These are phyloP conservation scores for Cryptosporidium muris DNA, from an alignment of 169 alveolate genomes.

Conservation along the genomic window DNA sequence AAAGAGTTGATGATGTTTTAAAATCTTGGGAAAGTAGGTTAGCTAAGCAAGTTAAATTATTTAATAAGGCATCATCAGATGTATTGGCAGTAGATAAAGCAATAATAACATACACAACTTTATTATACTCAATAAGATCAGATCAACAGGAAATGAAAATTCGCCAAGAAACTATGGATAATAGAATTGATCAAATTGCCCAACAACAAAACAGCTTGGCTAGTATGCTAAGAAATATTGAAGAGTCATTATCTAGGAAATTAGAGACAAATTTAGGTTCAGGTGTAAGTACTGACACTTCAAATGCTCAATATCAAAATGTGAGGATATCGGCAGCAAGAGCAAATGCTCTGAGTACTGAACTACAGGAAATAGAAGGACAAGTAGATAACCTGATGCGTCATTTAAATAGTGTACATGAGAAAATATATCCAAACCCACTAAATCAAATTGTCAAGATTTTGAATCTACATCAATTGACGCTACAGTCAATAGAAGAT, in stretches of 20 bases:
- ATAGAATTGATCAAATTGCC: conserved; percentile 64
- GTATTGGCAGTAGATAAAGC: conserved; percentile 64
- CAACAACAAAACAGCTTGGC: conserved; percentile 67
- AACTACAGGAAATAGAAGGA: conserved; percentile 56
- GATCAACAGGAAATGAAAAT: conserved; percentile 55
- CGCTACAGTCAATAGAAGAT: conserved; percentile 43
- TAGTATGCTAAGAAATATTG: conserved; percentile 39
- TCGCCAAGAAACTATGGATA: conserved; percentile 65
- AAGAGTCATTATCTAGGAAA: conserved; percentile 56
- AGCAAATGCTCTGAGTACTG: conserved; percentile 64
- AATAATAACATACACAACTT: conserved; percentile 44
- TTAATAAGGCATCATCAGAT: conserved; percentile 61
- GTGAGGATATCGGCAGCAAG: conserved; percentile 70
- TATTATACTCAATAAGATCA: conserved; percentile 36
- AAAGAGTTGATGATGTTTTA: conserved; percentile 61
- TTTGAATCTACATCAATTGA: conserved; percentile 52
- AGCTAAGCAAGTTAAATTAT: conserved; percentile 44
- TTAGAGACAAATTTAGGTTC: conserved; percentile 5
- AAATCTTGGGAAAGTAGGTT: conserved; percentile 61
- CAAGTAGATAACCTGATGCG: conserved; percentile 64
- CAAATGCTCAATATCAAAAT: background rate
- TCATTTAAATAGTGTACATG: conserved; percentile 54
- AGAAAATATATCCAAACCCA: conserved; percentile 59
- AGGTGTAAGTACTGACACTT: background rate
- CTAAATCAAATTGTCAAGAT: conserved; percentile 52